Percentiles rank a stretch among this genome's conserved stretches.
These are phyloP conservation scores for Seiridium unicorne DNA, from an alignment of 2,329 filamentous ascomycete genomes.

Conservation along the genomic window DNA sequence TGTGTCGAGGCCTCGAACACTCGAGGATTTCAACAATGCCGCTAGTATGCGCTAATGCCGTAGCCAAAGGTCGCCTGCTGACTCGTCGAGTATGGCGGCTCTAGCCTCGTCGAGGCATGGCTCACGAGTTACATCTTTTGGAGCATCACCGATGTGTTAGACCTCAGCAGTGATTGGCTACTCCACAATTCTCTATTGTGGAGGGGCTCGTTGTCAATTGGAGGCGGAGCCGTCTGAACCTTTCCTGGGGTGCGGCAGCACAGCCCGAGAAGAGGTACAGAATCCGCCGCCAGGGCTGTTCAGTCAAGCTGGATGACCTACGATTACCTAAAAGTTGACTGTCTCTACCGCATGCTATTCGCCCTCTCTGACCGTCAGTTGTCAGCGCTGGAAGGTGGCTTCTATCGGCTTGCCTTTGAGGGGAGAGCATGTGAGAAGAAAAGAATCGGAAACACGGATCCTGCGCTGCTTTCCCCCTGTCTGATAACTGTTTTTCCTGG, in stretches of 20 bases:
- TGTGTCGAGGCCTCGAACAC: constrained; percentile 1
- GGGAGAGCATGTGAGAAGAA: constrained; percentile 1
- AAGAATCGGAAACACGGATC: background rate
- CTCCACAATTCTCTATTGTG: constrained; percentile 11
- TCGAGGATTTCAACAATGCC: constrained; percentile 1
- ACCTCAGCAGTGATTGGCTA: constrained; percentile 11
- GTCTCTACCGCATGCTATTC: background rate
- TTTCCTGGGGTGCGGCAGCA: constrained; percentile 6
- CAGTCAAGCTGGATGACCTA: background rate
- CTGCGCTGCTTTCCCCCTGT: background rate
- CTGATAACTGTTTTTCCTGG: constrained; percentile 7
- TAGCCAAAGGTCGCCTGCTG: background rate
- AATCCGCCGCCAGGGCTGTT: background rate
- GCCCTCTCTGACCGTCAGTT: background rate
- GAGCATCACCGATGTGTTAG: background rate
- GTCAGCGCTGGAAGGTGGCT: background rate
- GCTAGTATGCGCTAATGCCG: constrained; percentile 1
- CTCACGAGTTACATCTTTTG: constrained; percentile 4
- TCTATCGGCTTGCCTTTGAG: background rate
- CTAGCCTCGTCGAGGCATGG: background rate
- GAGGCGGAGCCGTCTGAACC: constrained; percentile 7
- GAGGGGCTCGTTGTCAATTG: constrained; percentile 5
- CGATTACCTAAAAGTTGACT: background rate
- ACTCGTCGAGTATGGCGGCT: constrained; percentile 1
- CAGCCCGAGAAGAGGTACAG: background rate